Percentiles rank a stretch among this genome's conserved stretches.
These are phyloP conservation scores for Blastobotrys capitulatus DNA, from an alignment of 1,139 yeast genomes.

Conservation along the genomic window DNA sequence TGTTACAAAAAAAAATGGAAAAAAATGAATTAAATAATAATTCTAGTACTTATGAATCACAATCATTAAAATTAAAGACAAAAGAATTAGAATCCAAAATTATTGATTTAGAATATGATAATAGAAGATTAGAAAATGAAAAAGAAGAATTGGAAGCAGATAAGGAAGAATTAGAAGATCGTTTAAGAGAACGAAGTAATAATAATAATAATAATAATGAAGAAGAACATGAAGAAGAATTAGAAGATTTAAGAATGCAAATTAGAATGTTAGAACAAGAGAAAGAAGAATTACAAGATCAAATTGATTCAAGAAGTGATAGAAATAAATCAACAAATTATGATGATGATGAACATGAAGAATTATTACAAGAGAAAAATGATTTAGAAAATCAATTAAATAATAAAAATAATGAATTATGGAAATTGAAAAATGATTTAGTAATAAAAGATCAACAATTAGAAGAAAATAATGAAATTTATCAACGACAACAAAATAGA, in stretches of 20 bases:
- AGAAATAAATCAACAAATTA: conserved; percentile 1
- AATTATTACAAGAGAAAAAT: background rate
- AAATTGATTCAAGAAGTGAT: conserved; percentile 8
- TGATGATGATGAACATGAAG: background rate
- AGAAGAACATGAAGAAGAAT: conserved; percentile 3
- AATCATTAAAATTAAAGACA: conserved; percentile 5
- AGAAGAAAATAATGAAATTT: conserved; percentile 15
- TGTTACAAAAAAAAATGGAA: background rate
- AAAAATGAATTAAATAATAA: background rate
- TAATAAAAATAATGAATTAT: conserved; percentile 10
- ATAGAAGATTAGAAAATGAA: conserved; percentile 6
- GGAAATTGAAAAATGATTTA: conserved; percentile 21
- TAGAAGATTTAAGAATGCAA: conserved; percentile 24
- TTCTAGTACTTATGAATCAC: background rate
- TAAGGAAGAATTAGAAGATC: conserved; percentile 10
- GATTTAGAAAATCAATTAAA: background rate
- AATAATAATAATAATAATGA: conserved; percentile 9
- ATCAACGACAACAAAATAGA: conserved; percentile 14
- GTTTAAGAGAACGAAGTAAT: conserved; percentile 7
- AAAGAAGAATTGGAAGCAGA: conserved; percentile 6
- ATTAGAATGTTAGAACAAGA: conserved; percentile 7
- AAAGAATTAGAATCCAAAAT: conserved; percentile 9
- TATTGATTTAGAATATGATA: conserved; percentile 13
- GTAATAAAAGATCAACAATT: conserved; percentile 19
- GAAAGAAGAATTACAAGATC: conserved; percentile 10